These are phyloP conservation scores for Acidomyces sp. DNA, from an alignment of 495 filamentous ascomycete species.

Conservation along the genomic window DNA sequence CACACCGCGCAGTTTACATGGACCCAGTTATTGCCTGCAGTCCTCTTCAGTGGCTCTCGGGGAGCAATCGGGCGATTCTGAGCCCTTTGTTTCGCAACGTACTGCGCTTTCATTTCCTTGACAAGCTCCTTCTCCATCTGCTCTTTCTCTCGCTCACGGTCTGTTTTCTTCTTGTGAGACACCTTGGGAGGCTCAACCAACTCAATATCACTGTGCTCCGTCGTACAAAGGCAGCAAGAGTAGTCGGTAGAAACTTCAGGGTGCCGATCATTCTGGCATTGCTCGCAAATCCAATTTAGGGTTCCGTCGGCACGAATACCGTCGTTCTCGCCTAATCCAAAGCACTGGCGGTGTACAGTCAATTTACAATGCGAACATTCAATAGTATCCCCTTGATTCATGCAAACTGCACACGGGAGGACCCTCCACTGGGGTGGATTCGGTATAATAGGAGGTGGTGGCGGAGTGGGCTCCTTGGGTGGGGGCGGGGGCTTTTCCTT, in stretches of 20 bases:
- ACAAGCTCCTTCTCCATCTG: slow-evolving; percentile 69
- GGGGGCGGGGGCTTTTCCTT: slow-evolving; percentile 35
- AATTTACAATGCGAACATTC: slow-evolving; percentile 75
- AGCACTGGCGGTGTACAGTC: slow-evolving; percentile 87
- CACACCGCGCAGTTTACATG: slow-evolving; percentile 87
- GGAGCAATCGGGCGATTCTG: slow-evolving; percentile 68
- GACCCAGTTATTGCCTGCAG: slow-evolving; percentile 94
- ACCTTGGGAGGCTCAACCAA: slow-evolving; percentile 74
- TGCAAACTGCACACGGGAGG: slow-evolving; percentile 77
- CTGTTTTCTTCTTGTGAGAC: slow-evolving; percentile 83
- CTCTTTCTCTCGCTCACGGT: slow-evolving; percentile 83
- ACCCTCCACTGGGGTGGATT: slow-evolving; percentile 25
- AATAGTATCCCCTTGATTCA: slow-evolving; percentile 54
- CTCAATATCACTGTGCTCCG: slow-evolving; percentile 60
- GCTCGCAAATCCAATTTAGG: slow-evolving; percentile 86
- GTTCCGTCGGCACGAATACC: slow-evolving; percentile 25
- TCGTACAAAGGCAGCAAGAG: slow-evolving; percentile 81
- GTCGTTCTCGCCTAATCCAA: slow-evolving; percentile 64
- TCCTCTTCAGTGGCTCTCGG: slow-evolving; percentile 84
- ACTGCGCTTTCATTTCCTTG: slow-evolving; percentile 56
- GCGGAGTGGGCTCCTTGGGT: slow-evolving; percentile 25
- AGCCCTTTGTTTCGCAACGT: slow-evolving; percentile 69
- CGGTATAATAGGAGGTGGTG: slow-evolving; percentile 26
- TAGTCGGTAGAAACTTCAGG: slow-evolving; percentile 79
- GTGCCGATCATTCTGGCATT: slow-evolving; percentile 83